phyloP scores from a whole-genome alignment of 495 filamentous ascomycete species.

The Penicillium maclennaniae region DNA sequence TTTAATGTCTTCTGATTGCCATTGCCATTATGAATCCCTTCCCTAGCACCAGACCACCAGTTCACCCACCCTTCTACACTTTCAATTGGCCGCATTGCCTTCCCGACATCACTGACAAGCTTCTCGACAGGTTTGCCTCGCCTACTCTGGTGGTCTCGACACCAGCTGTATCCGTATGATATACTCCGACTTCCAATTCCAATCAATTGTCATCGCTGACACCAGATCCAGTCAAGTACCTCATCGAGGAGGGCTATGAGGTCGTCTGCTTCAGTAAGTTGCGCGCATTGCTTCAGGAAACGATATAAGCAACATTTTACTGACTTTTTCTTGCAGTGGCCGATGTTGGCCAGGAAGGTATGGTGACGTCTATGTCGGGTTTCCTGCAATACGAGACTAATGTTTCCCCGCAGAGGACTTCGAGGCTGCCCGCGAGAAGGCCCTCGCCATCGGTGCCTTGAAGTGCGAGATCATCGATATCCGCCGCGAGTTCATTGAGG shows the following conservation, averaged over 20 bases:
- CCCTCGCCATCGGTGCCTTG: slow-evolving; percentile 52
- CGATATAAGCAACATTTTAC: background rate
- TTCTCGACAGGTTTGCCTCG: slow-evolving; percentile 33
- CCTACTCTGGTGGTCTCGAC: slow-evolving; percentile 56
- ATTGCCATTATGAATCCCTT: background rate
- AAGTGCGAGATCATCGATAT: slow-evolving; percentile 50
- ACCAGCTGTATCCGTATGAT: slow-evolving; percentile 56
- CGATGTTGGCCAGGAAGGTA: slow-evolving; percentile 60
- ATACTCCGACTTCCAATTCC: background rate
- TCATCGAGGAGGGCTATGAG: slow-evolving; percentile 66
- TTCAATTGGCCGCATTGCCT: slow-evolving; percentile 3
- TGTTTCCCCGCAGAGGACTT: slow-evolving; percentile 50
- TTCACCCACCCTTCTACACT: slow-evolving; percentile 10
- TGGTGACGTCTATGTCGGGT: background rate
- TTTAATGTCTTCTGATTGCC: slow-evolving; percentile 2
- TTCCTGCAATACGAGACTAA: slow-evolving; percentile 6
- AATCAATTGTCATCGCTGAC: slow-evolving; percentile 17
- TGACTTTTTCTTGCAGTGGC: slow-evolving; percentile 46
- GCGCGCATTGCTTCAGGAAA: background rate
- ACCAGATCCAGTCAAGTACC: slow-evolving; percentile 49
- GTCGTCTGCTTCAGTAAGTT: slow-evolving; percentile 60
- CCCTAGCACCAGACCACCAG: slow-evolving; percentile 21
- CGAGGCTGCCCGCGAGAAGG: slow-evolving; percentile 56
- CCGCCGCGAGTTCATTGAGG: slow-evolving; percentile 72
- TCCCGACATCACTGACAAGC: slow-evolving; percentile 12